phyloP scores from a whole-genome alignment of 495 filamentous ascomycete genomes.

The Jackrogersella minutella region DNA sequence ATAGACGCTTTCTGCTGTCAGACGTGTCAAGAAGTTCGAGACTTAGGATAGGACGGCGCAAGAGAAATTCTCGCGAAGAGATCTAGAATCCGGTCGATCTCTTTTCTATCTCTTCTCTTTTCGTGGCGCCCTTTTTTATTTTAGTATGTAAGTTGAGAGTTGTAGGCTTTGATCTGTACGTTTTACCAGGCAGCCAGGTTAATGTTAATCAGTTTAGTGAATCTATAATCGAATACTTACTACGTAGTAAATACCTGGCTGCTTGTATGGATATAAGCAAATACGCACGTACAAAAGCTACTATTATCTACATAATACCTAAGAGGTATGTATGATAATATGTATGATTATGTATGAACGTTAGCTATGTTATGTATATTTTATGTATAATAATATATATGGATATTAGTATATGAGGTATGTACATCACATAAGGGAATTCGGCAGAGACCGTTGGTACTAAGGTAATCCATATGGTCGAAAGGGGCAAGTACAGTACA shows the following conservation, averaged over 20 bases:
- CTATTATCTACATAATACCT: too few species aligned
- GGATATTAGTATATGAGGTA: conserved; percentile 2
- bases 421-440: conserved; percentile 16
- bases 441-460: conserved; percentile 37
- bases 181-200: conserved; percentile 23
- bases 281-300: conserved; percentile 25
- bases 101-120: conserved; percentile 1
- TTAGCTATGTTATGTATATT: conserved; percentile 6
- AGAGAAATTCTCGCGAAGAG: conserved; percentile 39
- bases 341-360: background rate
- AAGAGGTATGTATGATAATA: background rate
- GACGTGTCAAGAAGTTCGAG: conserved; percentile 38
- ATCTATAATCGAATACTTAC: conserved; percentile 9
- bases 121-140: conserved; percentile 16
- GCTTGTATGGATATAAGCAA: conserved; percentile 23
- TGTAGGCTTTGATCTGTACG: background rate
- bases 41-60: conserved; percentile 33
- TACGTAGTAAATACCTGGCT: background rate
- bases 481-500: conserved; percentile 35
- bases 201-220: conserved; percentile 2
- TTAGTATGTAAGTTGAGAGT: background rate
- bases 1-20: conserved; percentile 39
- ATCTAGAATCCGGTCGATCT: conserved; percentile 39
- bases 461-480: conserved; percentile 22
- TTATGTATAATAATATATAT: conserved; percentile 4